A percentile compares a stretch with the other conserved stretches of the same genome.
phyloP scores from a whole-genome alignment of 148 eudicot genomes.

The Vaccinium macrocarpon region DNA sequence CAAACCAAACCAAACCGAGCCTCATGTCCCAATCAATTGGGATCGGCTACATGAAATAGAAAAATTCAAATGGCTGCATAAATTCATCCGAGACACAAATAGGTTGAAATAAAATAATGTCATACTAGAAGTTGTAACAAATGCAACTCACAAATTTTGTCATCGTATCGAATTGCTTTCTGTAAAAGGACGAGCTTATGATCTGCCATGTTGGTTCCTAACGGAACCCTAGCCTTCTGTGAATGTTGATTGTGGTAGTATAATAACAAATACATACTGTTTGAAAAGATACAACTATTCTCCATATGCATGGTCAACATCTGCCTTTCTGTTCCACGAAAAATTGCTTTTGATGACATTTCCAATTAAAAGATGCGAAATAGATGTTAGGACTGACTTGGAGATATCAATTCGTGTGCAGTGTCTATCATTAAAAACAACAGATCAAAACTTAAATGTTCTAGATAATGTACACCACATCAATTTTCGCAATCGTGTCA shows the following conservation, averaged over 20 bases:
- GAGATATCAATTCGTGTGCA: background rate
- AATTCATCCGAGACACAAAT: too few relatives aligned
- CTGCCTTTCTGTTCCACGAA: background rate
- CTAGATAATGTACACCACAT: background rate
- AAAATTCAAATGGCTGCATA: too few relatives aligned
- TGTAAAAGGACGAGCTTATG: too few relatives aligned
- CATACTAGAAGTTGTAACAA: background rate
- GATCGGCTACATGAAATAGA: too few relatives aligned
- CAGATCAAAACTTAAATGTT: background rate
- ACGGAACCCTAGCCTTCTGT: background rate
- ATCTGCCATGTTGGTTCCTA: too few relatives aligned
- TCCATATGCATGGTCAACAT: background rate
- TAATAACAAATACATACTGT: background rate
- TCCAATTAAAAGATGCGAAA: background rate
- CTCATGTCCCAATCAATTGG: too few relatives aligned
- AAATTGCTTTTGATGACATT: background rate
- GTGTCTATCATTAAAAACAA: background rate
- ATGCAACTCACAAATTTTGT: background rate
- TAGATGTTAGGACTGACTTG: background rate
- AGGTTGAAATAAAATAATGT: background rate
- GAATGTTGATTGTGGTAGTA: background rate
- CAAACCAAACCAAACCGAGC: too few relatives aligned
- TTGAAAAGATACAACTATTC: too few relatives aligned
- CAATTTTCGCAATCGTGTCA: background rate
- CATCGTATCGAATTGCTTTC: background rate